Evolutionary conservation across 2,329 filamentous ascomycete genomes (phyloP), one percentile per base, ranked within the genome.

Genomic region (Amesomyces nigricolor): DNA sequence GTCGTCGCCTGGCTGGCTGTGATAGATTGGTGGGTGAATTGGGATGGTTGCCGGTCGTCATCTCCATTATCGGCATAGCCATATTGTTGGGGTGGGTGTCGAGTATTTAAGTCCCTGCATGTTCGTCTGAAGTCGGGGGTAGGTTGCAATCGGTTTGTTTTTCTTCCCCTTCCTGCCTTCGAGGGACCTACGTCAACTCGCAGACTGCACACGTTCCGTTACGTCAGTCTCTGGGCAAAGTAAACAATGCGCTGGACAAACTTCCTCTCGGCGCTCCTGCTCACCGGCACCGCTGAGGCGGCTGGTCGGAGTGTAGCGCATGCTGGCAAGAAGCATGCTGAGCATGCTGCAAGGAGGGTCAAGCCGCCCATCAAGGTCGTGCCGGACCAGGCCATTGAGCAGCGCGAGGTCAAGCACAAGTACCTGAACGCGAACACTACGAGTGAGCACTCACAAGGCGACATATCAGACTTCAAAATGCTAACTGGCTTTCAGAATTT

Each of bases 401-500:
- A 52, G 9, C 51, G 58, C 10, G 40, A 53, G 4, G 44, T 17
- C 42, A 51, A 47, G 22, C 51, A 51, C 37, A 54, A 44, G n/a
- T 67, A 64, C n/a, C 46, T 65, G 48, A 67, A 64, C 29, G 56
- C 44, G 22, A 66, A 67, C 39, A 65, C 63, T 10, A 59, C 59
- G 22, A 62, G 64, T 63, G 37, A 57, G 63, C 45, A 10, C 1
- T 14, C 6, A 5, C 9, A n/a, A 3, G 37, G 11, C 9, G 1
- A 37, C 4, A 29, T 13, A 37, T 38, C 51, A 19, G 14, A 29
- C 26, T 29, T 48, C 10, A 38, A 3, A 30, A 16, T 40, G 35
- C 46, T 48, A 38, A 42, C 17, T 3, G 1, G 29, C 44, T 13
- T 3, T 2, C 58, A 85, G 82, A 77, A 60, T 88, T 83, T 58